Conservation (phyloP, 2,329 filamentous ascomycete species). For the Colletotrichum shisoi region DNA sequence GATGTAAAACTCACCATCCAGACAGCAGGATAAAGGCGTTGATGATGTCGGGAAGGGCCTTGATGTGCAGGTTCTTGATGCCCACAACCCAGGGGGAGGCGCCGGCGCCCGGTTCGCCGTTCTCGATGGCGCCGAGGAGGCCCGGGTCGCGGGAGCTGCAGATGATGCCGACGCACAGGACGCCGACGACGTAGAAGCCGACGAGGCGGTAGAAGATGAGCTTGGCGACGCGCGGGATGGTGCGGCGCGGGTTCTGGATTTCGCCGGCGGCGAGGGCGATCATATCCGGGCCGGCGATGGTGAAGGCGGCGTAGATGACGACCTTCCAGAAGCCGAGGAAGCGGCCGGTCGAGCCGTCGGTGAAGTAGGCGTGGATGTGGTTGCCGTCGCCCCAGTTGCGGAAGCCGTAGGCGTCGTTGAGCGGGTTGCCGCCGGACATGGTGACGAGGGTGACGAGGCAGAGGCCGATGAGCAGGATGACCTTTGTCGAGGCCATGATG, state of each 20-base stretch:
- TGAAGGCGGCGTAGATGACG: slow-evolving; percentile 74
- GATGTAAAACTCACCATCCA: slow-evolving; percentile 36
- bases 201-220: slow-evolving; percentile 77
- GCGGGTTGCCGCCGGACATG: slow-evolving; percentile 73
- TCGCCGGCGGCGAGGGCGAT: slow-evolving; percentile 65
- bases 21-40: slow-evolving; percentile 55
- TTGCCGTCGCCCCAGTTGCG: slow-evolving; percentile 58
- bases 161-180: slow-evolving; percentile 65
- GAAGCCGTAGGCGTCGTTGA: slow-evolving; percentile 70
- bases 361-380: slow-evolving; percentile 49
- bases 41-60: slow-evolving; percentile 63
- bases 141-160: slow-evolving; percentile 66
- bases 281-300: slow-evolving; percentile 72
- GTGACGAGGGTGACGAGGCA: slow-evolving; percentile 71
- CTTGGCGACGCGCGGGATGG: slow-evolving; percentile 75
- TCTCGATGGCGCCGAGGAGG: slow-evolving; percentile 62
- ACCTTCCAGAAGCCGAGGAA: slow-evolving; percentile 65
- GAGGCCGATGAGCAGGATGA: slow-evolving; percentile 60
- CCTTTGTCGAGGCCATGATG: slow-evolving; percentile 66
- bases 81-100: slow-evolving; percentile 63
- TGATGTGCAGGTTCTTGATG: slow-evolving; percentile 63
- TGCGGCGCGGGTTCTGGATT: slow-evolving; percentile 69
- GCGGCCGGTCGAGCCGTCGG: slow-evolving; percentile 61
- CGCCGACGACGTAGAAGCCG: slow-evolving; percentile 74
- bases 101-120: slow-evolving; percentile 58